phyloP scores from a whole-genome alignment of 176 grass and related monocot genomes.

The Melocanna baccifera region DNA sequence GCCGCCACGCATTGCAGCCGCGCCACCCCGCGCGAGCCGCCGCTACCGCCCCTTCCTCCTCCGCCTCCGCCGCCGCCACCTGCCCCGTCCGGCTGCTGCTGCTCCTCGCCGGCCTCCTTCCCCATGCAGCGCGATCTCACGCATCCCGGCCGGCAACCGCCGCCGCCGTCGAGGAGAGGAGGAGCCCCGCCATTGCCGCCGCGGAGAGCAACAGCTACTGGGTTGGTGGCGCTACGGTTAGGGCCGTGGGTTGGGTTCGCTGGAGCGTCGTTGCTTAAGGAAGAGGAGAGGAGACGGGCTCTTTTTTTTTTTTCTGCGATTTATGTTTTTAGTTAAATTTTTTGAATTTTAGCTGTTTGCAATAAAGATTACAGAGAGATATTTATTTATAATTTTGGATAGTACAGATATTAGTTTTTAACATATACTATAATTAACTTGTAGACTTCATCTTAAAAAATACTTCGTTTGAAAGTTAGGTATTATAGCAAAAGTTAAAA shows the following conservation, averaged over 20 bases:
- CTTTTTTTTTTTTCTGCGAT: too few relatives aligned
- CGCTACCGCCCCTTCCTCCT: background rate
- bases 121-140: constrained; percentile 58
- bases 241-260: background rate
- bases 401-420: too few relatives aligned
- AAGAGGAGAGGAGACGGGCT: constrained; percentile 20
- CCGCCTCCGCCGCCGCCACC: constrained; percentile 5
- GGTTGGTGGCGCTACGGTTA: constrained; percentile 33
- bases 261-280: constrained; percentile 41
- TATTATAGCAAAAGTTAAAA: too few relatives aligned
- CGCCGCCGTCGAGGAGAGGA: constrained; percentile 1
- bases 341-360: too few relatives aligned
- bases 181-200: constrained; percentile 34
- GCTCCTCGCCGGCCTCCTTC: constrained; percentile 46
- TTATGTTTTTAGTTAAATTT: too few relatives aligned
- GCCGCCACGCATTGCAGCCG: constrained; percentile 65
- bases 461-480: too few relatives aligned
- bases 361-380: too few relatives aligned
- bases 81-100: constrained; percentile 22
- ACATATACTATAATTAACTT: too few relatives aligned
- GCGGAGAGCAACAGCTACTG: background rate
- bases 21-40: background rate
- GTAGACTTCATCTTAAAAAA: too few relatives aligned
- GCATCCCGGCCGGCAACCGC: constrained; percentile 23
- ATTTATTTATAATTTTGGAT: too few relatives aligned